Evolutionary conservation across 164 flowering plant species (phyloP).

Genomic region (Umbilicus rupestris): DNA sequence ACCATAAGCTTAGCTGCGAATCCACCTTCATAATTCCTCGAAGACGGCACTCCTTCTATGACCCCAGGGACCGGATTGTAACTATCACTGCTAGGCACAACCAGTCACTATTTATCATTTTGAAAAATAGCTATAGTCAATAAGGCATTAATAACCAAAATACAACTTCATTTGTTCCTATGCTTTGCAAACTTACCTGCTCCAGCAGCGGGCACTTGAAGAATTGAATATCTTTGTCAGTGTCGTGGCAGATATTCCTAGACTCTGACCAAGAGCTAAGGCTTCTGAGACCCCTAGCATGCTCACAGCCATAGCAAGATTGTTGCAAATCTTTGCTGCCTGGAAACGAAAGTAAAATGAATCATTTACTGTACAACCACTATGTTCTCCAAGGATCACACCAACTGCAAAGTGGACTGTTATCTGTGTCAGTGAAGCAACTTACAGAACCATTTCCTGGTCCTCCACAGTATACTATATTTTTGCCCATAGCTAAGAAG

Average conservation of each 20-base stretch:
- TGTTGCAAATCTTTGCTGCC: slow-evolving; percentile 96
- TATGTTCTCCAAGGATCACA: not conserved
- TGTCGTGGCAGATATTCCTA: slow-evolving; percentile 62
- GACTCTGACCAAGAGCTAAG: slow-evolving; percentile 73
- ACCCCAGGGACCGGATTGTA: slow-evolving; percentile 98
- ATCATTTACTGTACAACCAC: not conserved
- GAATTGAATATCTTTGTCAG: slow-evolving; percentile 70
- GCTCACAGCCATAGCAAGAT: slow-evolving; percentile 84
- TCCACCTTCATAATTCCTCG: slow-evolving; percentile 80
- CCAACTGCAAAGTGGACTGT: not conserved
- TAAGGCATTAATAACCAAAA: not conserved
- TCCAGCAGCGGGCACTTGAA: slow-evolving; percentile 96
- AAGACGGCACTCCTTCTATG: slow-evolving; percentile 87
- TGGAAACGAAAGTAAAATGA: slow-evolving; percentile 14
- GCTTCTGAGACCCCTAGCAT: slow-evolving; percentile 95
- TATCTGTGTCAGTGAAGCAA: slow-evolving; percentile 10
- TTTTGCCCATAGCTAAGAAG: slow-evolving; percentile 81
- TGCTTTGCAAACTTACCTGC: slow-evolving; percentile 33
- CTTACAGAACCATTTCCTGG: slow-evolving; percentile 85
- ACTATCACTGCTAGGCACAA: slow-evolving; percentile 51
- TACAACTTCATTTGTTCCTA: not conserved
- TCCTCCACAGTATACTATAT: slow-evolving; percentile 71
- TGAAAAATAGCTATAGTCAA: not conserved
- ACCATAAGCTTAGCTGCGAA: slow-evolving; percentile 94
- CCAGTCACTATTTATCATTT: not conserved